A percentile compares a stretch with the other conserved stretches of the same genome.
Evolutionary conservation across 2,329 filamentous ascomycete genomes (phyloP).

Genomic region (Pseudogymnoascus sp.): DNA sequence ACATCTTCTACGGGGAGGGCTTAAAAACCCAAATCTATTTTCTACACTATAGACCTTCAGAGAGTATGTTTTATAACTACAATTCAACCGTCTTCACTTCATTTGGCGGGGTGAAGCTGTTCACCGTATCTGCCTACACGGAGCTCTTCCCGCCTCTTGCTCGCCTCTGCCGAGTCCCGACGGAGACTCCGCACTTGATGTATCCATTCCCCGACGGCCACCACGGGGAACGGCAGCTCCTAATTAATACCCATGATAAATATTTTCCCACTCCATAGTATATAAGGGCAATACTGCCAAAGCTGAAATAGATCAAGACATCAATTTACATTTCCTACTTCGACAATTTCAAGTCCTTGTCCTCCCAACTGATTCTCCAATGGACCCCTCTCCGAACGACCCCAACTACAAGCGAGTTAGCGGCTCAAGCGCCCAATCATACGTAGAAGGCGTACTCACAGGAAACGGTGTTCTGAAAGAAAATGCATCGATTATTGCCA

Average conservation of each 20-base stretch:
- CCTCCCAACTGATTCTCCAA: not conserved
- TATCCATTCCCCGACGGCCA: not conserved
- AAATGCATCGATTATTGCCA: constrained; percentile 59
- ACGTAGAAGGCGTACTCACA: constrained; percentile 48
- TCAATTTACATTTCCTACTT: not conserved
- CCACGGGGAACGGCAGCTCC: not conserved
- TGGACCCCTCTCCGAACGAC: not conserved
- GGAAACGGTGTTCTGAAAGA: constrained; percentile 52
- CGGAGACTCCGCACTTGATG: not conserved
- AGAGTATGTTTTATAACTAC: not conserved
- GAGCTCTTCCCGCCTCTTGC: not conserved
- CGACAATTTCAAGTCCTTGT: not conserved
- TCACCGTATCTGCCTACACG: not conserved
- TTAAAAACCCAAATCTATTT: not conserved
- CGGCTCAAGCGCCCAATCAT: constrained; percentile 21
- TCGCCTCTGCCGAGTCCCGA: not conserved
- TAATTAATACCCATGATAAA: not conserved
- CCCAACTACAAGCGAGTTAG: not conserved
- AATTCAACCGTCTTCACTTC: not conserved
- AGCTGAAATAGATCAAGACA: not conserved
- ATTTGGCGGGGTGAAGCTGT: not conserved
- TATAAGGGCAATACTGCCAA: not conserved
- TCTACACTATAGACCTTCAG: not conserved
- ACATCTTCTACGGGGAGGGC: constrained; percentile 18
- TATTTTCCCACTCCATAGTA: not conserved